These are phyloP conservation scores for Phytophthora sp. DNA, from an alignment of 352 stramenopile genomes.

Conservation along the genomic window DNA sequence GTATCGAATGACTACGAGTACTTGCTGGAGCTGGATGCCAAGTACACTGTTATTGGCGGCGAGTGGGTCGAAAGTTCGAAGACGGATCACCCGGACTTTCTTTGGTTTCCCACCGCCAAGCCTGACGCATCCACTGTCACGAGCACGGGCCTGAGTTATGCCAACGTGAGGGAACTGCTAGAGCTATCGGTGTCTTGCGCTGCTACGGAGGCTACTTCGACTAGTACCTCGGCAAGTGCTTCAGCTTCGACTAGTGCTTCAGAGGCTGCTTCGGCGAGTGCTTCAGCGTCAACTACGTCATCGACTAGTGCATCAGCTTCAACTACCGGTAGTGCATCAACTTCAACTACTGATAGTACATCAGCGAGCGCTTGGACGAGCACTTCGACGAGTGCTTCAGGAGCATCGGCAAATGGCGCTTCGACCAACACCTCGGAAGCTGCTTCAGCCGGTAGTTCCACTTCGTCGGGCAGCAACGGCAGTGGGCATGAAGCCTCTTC, in stretches of 20 bases:
- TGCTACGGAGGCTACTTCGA: conserved; percentile 6
- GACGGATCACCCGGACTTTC: conserved; percentile 43
- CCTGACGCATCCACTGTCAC: conserved; percentile 35
- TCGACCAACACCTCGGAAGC: too few relatives aligned
- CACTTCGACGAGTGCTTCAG: too few relatives aligned
- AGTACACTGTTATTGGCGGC: conserved; percentile 45
- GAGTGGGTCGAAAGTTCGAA: conserved; percentile 43
- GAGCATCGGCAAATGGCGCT: too few relatives aligned
- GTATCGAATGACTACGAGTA: conserved; percentile 42
- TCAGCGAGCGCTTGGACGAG: conserved; percentile 1
- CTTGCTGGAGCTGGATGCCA: conserved; percentile 45
- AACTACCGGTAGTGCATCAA: neutral
- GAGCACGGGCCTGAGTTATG: conserved; percentile 38
- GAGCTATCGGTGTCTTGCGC: conserved; percentile 31
- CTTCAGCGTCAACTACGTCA: conserved; percentile 1
- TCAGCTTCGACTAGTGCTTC: conserved; percentile 16
- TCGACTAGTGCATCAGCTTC: conserved; percentile 8
- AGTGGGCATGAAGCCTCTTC: conserved; percentile 8
- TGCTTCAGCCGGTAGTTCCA: conserved; percentile 13
- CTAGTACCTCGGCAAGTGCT: neutral
- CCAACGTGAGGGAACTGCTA: conserved; percentile 36
- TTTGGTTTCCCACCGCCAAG: conserved; percentile 45
- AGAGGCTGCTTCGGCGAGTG: neutral
- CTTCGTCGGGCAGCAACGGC: neutral
- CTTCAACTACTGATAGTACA: conserved; percentile 2